Percentiles rank a stretch among this genome's conserved stretches.
These are phyloP conservation scores for Suillus subalutaceus DNA, from an alignment of 768 basidiomycete genomes.

Conservation along the genomic window DNA sequence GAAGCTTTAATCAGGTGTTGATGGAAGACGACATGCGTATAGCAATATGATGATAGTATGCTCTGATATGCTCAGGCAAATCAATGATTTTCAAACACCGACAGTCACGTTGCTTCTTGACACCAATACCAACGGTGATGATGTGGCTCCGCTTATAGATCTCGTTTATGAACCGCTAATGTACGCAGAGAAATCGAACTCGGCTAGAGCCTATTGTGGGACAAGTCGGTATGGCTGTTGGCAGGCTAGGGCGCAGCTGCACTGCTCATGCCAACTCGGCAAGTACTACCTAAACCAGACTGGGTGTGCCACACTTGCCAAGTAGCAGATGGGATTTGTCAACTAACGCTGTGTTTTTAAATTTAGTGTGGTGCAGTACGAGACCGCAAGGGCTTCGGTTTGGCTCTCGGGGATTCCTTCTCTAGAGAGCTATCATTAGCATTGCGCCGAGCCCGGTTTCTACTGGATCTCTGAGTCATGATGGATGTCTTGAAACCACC, in stretches of 20 bases:
- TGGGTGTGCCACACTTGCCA: background rate
- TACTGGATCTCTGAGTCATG: background rate
- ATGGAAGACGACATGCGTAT: background rate
- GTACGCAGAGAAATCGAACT: background rate
- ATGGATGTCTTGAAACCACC: background rate
- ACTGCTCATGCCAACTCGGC: background rate
- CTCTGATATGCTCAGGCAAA: background rate
- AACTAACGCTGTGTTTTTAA: background rate
- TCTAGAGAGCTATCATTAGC: background rate
- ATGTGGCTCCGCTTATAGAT: background rate
- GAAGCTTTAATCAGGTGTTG: background rate
- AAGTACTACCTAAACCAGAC: background rate
- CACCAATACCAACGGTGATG: no score
- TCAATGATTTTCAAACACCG: background rate
- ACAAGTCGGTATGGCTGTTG: background rate
- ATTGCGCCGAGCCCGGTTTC: background rate
- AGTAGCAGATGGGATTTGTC: background rate
- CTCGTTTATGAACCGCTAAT: background rate
- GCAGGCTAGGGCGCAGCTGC: background rate
- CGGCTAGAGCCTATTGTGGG: background rate
- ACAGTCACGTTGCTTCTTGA: background rate
- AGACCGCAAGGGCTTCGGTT: background rate
- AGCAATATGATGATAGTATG: background rate
- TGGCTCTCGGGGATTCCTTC: background rate
- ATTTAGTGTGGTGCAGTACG: background rate